Base-by-base conservation (phyloP, 2,329 filamentous ascomycete species). In the Ampelomyces quisqualis region DNA sequence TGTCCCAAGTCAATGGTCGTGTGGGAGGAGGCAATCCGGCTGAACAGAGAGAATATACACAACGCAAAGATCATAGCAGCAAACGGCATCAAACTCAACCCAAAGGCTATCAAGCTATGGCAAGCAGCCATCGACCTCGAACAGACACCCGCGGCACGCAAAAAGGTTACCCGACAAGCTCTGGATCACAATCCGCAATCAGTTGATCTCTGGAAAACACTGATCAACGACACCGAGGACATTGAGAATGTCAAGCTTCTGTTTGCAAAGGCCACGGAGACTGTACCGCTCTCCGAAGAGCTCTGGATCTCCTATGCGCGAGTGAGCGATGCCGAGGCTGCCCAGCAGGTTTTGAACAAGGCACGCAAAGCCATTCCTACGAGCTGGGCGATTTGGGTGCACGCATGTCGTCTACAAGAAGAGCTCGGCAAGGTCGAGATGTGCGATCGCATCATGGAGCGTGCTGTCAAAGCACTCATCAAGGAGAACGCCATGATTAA, bases 31-130 rank as follows among this genome's bases (percentile, higher is more conserved):
- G 94, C 91, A 40, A 97, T 98, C 53, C 82, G 90, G 38, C 75
- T 98, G 2, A 95, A 96, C 48, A 48, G 54, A 3, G 64, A 67
- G 34, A 89, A 95, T 60, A 83, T 85, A 17, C 85, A 89, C 38
- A 98, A 97, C 58, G 90, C 91, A 40, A 97, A 95, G 70, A 84
- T 98, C 47, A 95, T 98, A 53, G 93, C 90, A 5, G 88, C 90
- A 7, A 85, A 90, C 53, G 93, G 91, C 3, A 94, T 98, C 61
- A 88, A 94, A 67, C 84, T 89, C 37, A 97, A 97, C 55, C 85
- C 89, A 47, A 82, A 84, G 40, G 95, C 90, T 0, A 90, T 95
- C 7, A 80, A 85, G 50, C 74, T 98, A 7, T 98, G 93, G 93
- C 84, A 95, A 5, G 90, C 95, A 65, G 94, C 93, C 1, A 96